Conservation (phyloP, 208 protist genomes). For the Trypanosoma melophagium region DNA sequence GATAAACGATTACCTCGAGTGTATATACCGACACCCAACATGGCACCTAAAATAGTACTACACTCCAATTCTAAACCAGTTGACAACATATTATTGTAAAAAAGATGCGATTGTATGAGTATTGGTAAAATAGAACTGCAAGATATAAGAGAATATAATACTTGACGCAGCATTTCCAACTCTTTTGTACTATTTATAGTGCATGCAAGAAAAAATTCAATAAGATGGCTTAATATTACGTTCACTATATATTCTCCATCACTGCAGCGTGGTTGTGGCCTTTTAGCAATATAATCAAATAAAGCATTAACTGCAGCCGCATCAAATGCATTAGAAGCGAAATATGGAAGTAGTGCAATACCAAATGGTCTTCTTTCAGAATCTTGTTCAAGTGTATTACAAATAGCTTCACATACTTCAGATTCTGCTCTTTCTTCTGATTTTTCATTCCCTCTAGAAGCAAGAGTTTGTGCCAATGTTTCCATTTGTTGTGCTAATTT, state of each 20-base stretch:
- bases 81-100: constrained; percentile 42
- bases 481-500: constrained; percentile 59
- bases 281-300: constrained; percentile 55
- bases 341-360: constrained; percentile 70
- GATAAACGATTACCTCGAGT: constrained; percentile 26
- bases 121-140: constrained; percentile 37
- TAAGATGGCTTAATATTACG: constrained; percentile 58
- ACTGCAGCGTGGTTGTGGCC: constrained; percentile 27
- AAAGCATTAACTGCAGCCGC: constrained; percentile 56
- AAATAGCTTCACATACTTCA: constrained; percentile 36
- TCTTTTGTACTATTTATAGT: constrained; percentile 52
- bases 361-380: constrained; percentile 33
- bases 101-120: constrained; percentile 58
- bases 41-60: constrained; percentile 67
- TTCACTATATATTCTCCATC: constrained; percentile 60
- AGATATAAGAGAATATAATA: constrained; percentile 49
- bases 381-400: constrained; percentile 10
- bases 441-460: constrained; percentile 40
- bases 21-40: constrained; percentile 61
- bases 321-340: constrained; percentile 64
- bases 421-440: constrained; percentile 46
- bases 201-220: constrained; percentile 45
- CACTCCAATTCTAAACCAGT: constrained; percentile 69
- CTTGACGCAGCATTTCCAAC: constrained; percentile 45
- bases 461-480: constrained; percentile 36